Evolutionary conservation across 2,329 filamentous ascomycete species (phyloP), one percentile per base, ranked within the genome.

Genomic region (Alternaria arborescens): DNA sequence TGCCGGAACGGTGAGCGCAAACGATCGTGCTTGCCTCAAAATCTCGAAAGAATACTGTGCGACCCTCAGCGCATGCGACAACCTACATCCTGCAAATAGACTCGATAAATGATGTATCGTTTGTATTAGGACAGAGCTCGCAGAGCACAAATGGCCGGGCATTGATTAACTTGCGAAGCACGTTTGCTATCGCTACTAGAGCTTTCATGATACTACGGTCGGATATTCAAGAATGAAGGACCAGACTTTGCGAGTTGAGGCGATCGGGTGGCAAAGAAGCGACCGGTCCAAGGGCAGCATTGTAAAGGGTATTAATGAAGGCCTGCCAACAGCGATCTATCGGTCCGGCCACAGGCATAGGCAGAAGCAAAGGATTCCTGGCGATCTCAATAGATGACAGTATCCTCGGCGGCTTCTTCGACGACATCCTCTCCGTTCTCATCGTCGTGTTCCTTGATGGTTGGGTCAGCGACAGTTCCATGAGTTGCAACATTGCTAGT

Each of bases 351-450:
- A 52, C n/a, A 20, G 38, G 18, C 43, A 48, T 28, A 41, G 26
- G 20, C n/a, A 43, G 42, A 47, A 32, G 43, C 46, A 41, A 43
- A 56, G 18, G n/a, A 7, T 38, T 52, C 55, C 55, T 54, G 48
- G 41, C 26, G 54, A 42, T 42, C 36, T 86, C 82, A 97, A 82
- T 97, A 97, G 61, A 97, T 94, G 54, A 97, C 92, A 70, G 90
- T 93, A 72, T 97, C 93, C 81, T 97, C 93, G 61, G 93, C 92
- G 55, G 90, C 91, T 54, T 72, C 64, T 77, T 93, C 91, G 55
- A 95, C 88, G 67, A 96, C 85, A 58, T 94, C 89, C 72, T 94
- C 91, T 54, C 88, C 91, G 52, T 86, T 85, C 64, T 93, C 89
- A 71, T 94, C 91, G 85, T 68, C 85, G 75, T 60, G 82, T 43